phyloP scores from a whole-genome alignment of 345 rosid genomes.

The Mallotus nudiflorus region DNA sequence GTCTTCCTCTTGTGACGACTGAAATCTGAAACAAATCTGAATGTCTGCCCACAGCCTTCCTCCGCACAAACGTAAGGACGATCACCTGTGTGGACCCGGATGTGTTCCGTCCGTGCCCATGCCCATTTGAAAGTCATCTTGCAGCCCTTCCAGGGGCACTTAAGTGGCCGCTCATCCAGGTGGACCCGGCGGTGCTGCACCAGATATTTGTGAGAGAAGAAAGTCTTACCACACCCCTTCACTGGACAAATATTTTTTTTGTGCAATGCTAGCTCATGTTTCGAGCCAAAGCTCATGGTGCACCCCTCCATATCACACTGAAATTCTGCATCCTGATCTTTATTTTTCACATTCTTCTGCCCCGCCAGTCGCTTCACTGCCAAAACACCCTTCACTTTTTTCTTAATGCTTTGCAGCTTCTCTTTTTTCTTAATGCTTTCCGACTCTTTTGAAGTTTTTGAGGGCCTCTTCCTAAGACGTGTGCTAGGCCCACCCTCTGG shows the following conservation, averaged over 20 bases:
- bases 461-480: constrained; percentile 63
- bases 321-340: constrained; percentile 58
- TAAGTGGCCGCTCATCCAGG: constrained; percentile 86
- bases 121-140: constrained; percentile 99
- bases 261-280: constrained; percentile 68
- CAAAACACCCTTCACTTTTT: constrained; percentile 40
- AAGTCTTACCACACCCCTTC: constrained; percentile 88
- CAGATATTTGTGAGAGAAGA: constrained; percentile 93
- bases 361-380: constrained; percentile 30
- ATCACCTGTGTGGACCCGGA: constrained; percentile 96
- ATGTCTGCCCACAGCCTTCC: constrained; percentile 88
- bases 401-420: constrained; percentile 51
- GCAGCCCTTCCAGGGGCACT: constrained; percentile 99
- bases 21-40: constrained; percentile 90
- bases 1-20: constrained; percentile 97
- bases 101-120: constrained; percentile 96
- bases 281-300: constrained; percentile 71
- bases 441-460: constrained; percentile 40
- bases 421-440: constrained; percentile 43
- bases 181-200: constrained; percentile 96
- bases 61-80: constrained; percentile 85
- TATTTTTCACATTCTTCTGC: constrained; percentile 36
- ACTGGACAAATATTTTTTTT: constrained; percentile 86
- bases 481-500: constrained; percentile 72
- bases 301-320: constrained; percentile 93